Base-by-base conservation (phyloP, 1,284 basidiomycete species). In the Leccinum subfulvum region DNA sequence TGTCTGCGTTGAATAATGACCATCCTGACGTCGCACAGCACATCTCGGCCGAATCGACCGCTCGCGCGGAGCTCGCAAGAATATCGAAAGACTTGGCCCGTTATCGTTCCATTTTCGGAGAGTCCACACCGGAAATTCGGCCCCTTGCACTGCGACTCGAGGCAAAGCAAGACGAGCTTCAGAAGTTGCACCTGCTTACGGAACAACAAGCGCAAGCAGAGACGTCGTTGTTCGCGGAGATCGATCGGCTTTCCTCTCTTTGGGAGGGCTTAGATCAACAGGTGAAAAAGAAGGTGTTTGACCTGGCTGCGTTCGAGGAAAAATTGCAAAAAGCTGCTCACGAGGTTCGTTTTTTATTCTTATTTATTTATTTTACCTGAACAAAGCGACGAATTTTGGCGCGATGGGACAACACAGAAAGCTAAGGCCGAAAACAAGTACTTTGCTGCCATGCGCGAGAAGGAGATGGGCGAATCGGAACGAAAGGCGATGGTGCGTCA, bases 351-450 rank as follows among this genome's bases (percentile, higher is more conserved):
- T 56, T 39, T 52, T 39, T 52, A 4, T 10, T 28, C 5, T 52
- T 8, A 13, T 21, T 21, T 18, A 11, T 51, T 26, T 52, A 8
- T 18, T 52, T 10, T 26, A 16, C 21, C 23, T 52, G 51, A 52
- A 14, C 26, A n/a, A 28, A 52, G 6, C 4, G n/a, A 7, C 11
- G 21, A 23, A 47, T 59, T 35, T 61, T 33, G 57, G 11, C 1
- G 6, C 6, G 47, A 35, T 11, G 30, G 16, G 3, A 4, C 28
- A 23, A 51, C n/a, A 54, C 70, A 91, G 86, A 91, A 87, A 89
- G 92, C 94, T 13, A 98, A 97, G 78, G 89, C 92, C 21, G 96
- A 98, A 70, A 97, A 95, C 81, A 97, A 95, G 77, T 98, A 89
- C 76, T 98, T 90, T 74, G 86, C 92, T 28, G 89, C 91, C 5